A percentile compares a stretch with the other conserved stretches of the same genome.
phyloP scores from a whole-genome alignment of 2,329 filamentous ascomycete species.

The Parasarocladium wereldwijsianum region DNA sequence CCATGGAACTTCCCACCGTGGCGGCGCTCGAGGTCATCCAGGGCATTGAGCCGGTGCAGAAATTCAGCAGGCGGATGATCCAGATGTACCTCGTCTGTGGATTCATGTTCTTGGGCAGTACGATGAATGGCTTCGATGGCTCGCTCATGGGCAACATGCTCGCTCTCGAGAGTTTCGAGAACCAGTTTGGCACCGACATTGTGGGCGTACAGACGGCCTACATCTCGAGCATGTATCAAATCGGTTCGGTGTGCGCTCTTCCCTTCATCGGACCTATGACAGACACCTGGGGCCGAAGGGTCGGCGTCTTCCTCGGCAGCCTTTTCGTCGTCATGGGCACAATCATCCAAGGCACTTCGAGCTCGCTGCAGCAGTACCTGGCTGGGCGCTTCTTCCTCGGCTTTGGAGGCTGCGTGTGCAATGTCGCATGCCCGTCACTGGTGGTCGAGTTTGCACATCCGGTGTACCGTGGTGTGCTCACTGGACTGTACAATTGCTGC shows the following conservation, averaged over 20 bases:
- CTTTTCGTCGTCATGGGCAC: constrained; percentile 27
- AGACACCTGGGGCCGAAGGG: constrained; percentile 30
- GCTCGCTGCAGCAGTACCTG: constrained; percentile 36
- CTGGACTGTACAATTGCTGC: constrained; percentile 12
- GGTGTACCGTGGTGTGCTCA: constrained; percentile 37
- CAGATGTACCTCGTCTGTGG: constrained; percentile 4
- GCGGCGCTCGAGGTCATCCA: constrained; percentile 4
- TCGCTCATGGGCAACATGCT: constrained; percentile 36
- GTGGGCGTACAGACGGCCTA: constrained; percentile 17
- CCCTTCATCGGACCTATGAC: constrained; percentile 32
- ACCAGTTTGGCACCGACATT: constrained; percentile 19
- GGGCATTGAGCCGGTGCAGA: constrained; percentile 1
- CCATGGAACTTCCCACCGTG: constrained; percentile 1
- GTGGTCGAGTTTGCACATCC: constrained; percentile 50
- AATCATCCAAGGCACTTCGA: constrained; percentile 23
- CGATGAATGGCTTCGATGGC: constrained; percentile 20
- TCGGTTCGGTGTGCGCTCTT: constrained; percentile 31
- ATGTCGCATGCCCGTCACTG: constrained; percentile 47
- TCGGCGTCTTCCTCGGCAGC: constrained; percentile 30
- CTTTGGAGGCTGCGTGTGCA: constrained; percentile 43
- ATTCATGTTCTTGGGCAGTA: constrained; percentile 6
- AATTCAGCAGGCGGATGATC: constrained; percentile 1
- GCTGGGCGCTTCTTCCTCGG: constrained; percentile 38
- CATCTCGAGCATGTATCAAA: constrained; percentile 33
- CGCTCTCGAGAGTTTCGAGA: constrained; percentile 4